A percentile compares a stretch with the other conserved stretches of the same genome.
Evolutionary conservation across 768 basidiomycete species (phyloP).

Genomic region (Candolleomyces efflorescens): DNA sequence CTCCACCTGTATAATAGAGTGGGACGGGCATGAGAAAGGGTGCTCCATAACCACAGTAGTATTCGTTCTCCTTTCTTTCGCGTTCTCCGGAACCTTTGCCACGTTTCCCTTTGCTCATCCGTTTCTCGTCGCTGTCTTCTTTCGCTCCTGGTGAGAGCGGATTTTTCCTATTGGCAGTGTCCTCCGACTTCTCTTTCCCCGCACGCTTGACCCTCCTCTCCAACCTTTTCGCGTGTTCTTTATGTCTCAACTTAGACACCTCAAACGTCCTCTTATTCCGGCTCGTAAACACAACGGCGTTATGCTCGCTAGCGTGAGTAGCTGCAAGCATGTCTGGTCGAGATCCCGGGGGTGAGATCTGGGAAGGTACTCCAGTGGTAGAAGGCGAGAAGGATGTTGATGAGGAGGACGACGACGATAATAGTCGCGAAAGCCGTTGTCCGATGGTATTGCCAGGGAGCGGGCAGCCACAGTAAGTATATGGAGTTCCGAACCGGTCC

Average conservation of each 20-base stretch:
- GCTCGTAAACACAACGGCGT: background rate
- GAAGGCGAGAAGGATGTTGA: background rate
- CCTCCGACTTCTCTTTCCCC: too few species aligned
- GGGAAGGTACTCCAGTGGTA: too few species aligned
- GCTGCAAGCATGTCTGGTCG: background rate
- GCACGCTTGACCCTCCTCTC: background rate
- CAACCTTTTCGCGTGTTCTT: background rate
- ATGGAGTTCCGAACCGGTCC: conserved; percentile 46
- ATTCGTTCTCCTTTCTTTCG: background rate
- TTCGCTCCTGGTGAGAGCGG: too few species aligned
- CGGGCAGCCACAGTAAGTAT: conserved; percentile 60
- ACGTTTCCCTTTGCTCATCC: too few species aligned
- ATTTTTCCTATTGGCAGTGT: too few species aligned
- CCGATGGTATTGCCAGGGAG: conserved; percentile 41
- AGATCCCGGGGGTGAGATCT: too few species aligned
- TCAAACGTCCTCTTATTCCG: background rate
- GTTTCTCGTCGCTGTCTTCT: too few species aligned
- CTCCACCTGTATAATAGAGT: background rate
- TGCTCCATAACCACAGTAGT: background rate
- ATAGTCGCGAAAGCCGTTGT: conserved; percentile 34
- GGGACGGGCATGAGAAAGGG: conserved; percentile 2
- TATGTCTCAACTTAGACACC: background rate
- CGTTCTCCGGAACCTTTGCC: background rate
- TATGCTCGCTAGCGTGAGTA: background rate
- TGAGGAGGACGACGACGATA: background rate